Evolutionary conservation across 2,329 filamentous ascomycete genomes (phyloP), one percentile per base, ranked within the genome.

Genomic region (Trichoderma afroharzianum): DNA sequence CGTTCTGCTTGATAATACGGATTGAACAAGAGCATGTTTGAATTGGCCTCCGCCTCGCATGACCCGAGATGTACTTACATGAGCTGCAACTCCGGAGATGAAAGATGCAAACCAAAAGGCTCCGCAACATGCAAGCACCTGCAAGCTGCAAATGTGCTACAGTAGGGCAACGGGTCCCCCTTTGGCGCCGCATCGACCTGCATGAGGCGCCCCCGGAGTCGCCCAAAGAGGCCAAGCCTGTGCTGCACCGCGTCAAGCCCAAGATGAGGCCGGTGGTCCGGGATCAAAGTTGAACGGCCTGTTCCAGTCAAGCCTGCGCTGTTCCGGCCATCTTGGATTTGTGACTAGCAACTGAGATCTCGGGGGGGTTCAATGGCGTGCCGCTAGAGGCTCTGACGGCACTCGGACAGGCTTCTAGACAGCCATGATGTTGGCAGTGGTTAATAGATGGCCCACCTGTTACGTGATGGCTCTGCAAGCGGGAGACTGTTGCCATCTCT

Each of bases 161-260:
- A 39, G 33, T 36, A 36, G 14, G 14, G 33, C 14, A 14, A 14
- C 39, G 24, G n/a, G 63, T 6, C 55, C 36, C 36, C 15, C 36
- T 47, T 28, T 26, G 55, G 66, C n/a, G 55, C 53, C 53, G 66
- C 66, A 68, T 61, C 53, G 66, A 61, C 53, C 68, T 71, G 68
- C 68, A 71, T 66, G 61, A 64, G 68, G 68, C 70, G 63, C 33
- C 43, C 43, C 53, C 70, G 70, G 70, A 71, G 63, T 71, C 63
- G 70, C 70, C 70, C 62, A 68, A 71, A 71, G 63, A 61, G 64
- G 70, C 33, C 53, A 66, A 61, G 68, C 18, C 59, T 32, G 11
- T 4, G 55, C 66, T 68, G 53, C 66, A 68, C n/a, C 15, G 57
- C 32, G 28, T 28, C 36, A 15, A 55, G 55, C 55, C 39, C 39